Base-by-base conservation (phyloP, 352 stramenopile species). In the Plasmopara viticola region DNA sequence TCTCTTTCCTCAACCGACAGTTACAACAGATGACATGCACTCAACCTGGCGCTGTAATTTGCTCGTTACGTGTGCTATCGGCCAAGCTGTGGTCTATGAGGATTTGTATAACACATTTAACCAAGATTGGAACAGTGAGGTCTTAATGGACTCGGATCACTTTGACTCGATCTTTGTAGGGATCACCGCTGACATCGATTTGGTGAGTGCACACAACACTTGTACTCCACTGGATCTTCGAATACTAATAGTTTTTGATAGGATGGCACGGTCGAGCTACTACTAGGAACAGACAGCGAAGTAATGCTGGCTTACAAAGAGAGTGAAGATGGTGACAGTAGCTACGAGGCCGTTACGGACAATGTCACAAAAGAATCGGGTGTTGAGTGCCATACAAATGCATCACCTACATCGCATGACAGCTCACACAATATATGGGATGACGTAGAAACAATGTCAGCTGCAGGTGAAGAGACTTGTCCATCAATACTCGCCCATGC, bases 121-220 rank as follows among this genome's bases (percentile, higher is more conserved):
- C 9, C 28, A 40, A 12, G 39, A 40, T n/a, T 35, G n/a, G 10
- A 38, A 43, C n/a, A 56, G 61, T 12, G 64, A 70, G 25, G 44
- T 66, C 18, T 50, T 90, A 6, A 17, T 53, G 10, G 69, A 72
- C 15, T 87, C 77, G 0, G 69, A 86, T 35, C 54, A 58, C 7
- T 88, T 85, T 38, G 77, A 86, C 44, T 84, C 73, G 4, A 78
- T 90, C 45, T 85, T 87, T 44, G 73, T 69, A 0, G 65, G 64
- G 2, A 54, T 74, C 20, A 55, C 60, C 17, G 69, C 58, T n/a
- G 79, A 90, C 34, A 69, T 88, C 37, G 73, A 88, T 30, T 38
- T 87, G 61, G 78, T 90, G 68, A 48, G 68, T 14, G 42, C 35
- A 10, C 29, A 38, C 3, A 7, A 29, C n/a, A 45, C 9, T 51